phyloP scores from a whole-genome alignment of 257 asterid species.

The Cynanchum wilfordii region DNA sequence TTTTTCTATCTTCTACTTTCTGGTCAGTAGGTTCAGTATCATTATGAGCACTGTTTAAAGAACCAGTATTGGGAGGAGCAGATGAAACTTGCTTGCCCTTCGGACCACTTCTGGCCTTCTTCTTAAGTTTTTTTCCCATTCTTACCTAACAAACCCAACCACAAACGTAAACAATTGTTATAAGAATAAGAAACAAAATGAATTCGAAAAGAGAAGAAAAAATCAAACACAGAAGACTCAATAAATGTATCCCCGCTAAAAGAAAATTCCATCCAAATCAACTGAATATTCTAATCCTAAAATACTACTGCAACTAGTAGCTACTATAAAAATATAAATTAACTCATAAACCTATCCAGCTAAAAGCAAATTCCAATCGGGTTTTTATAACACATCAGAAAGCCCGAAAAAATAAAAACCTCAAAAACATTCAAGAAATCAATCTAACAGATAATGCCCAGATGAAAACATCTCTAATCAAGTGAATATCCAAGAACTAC shows the following conservation, averaged over 20 bases:
- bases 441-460: conserved; percentile 8
- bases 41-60: conserved; percentile 21
- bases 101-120: conserved; percentile 51
- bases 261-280: not conserved
- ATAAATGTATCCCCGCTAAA: not conserved
- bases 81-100: conserved; percentile 50
- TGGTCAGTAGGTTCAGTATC: conserved; percentile 30
- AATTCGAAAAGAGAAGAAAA: not conserved
- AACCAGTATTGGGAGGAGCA: conserved; percentile 23
- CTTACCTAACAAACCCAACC: conserved; percentile 33
- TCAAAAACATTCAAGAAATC: conserved; percentile 7
- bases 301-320: no score
- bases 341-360: not conserved
- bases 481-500: not conserved
- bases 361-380: not conserved
- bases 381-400: not conserved
- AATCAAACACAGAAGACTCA: not conserved
- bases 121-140: conserved; percentile 80
- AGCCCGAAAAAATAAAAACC: not conserved
- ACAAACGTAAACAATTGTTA: conserved; percentile 6
- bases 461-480: not conserved
- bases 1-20: conserved; percentile 42
- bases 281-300: no score
- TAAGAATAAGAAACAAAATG: not conserved
- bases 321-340: not conserved